Conservation (phyloP, 192 early-diverging fungal genomes). For the Coemansia sp. region DNA sequence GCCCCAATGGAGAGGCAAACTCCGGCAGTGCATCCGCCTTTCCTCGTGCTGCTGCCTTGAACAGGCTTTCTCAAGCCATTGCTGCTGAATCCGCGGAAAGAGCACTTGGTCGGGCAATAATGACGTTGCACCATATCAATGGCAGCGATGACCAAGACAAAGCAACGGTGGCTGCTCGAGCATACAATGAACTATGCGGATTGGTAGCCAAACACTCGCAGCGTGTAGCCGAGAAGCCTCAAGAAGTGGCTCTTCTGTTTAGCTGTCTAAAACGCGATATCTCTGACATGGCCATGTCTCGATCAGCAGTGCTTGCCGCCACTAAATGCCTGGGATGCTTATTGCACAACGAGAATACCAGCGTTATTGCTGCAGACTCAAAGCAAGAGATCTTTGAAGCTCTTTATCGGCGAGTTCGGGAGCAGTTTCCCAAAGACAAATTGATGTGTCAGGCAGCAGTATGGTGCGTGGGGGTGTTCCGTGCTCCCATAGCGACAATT, state of each 20-base stretch:
- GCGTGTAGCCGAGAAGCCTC: constrained; percentile 1
- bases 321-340: constrained; percentile 31
- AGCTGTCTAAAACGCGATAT: constrained; percentile 28
- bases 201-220: constrained; percentile 8
- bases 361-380: constrained; percentile 4
- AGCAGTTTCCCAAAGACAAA: constrained; percentile 22
- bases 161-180: neutral
- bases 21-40: neutral
- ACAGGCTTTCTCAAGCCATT: neutral
- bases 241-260: constrained; percentile 4
- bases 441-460: constrained; percentile 25
- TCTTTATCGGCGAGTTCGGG: constrained; percentile 2
- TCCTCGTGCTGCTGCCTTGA: neutral
- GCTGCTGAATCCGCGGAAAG: constrained; percentile 6
- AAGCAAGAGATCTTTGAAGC: constrained; percentile 9
- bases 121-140: constrained; percentile 2
- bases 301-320: constrained; percentile 19
- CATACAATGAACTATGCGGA: constrained; percentile 28
- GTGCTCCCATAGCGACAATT: constrained; percentile 12
- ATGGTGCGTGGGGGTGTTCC: constrained; percentile 28
- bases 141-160: constrained; percentile 1
- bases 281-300: neutral
- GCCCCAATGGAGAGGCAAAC: neutral
- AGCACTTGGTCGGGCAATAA: constrained; percentile 8
- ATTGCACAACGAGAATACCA: constrained; percentile 19